Evolutionary conservation across 129 eudicot species (phyloP), one percentile per base, ranked within the genome.

Genomic region (Cynara cardunculus): DNA sequence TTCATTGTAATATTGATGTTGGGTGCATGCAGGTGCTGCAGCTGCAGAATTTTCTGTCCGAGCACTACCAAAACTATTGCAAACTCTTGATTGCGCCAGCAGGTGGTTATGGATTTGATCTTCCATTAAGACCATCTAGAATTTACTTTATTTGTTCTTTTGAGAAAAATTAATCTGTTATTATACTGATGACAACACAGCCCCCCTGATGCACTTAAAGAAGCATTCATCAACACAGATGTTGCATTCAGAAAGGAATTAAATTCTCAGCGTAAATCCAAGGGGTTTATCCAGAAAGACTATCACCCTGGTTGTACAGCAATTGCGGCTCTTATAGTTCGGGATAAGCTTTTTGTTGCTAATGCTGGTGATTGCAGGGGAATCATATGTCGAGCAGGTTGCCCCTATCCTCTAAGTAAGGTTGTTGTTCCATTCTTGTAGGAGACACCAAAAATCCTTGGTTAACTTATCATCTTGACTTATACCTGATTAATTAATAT

Each of bases 271-370:
- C 90, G 92, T 76, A 89, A 87, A 85, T 77, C 80, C n/a, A 93
- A 78, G 89, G 96, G 90, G 21, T 71, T 82, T 72, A 73, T 88
- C 24, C 86, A 94, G 88, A 93, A 93, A 89, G 93, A 96, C 41
- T 88, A 81, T 82, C 95, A 93, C 71, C 99, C 99, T 82, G 99
- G 99, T 53, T 96, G 99, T 73, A 96, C 99, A 31, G 99, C 99
- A 71, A 78, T 93, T 74, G 79, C 85, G 77, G 95, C 92, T 72
- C 90, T 96, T 81, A 82, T 96, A 74, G 86, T 96, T 25, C 79
- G 85, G 84, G 79, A 93, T 82, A 91, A 76, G 90, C 90, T 96
- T 65, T 92, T 81, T 84, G 91, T 92, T 80, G 99, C 98, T 78
- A 96, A 93, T 91, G 97, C 95, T 78, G 99, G 99, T 78, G 99